Evolutionary conservation across 108 stramenopile genomes (phyloP), one percentile per base, ranked within the genome.

Genomic region (Mediolabrus comicus): DNA sequence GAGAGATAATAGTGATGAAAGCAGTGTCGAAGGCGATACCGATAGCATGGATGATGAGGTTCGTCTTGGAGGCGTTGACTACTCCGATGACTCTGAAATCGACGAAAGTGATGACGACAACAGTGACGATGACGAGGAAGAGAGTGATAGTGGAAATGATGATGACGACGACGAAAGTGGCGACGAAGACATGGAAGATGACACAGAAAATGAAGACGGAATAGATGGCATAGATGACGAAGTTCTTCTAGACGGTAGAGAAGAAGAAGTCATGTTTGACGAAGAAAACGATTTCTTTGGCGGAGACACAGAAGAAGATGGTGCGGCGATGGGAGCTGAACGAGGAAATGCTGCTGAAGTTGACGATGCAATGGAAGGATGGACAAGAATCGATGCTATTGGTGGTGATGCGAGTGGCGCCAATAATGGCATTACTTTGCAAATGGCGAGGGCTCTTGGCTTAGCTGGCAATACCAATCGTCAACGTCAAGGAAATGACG

Each of bases 321-420:
- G 65, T 26, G 65, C 2, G 26, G 62, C 32, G 46, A 74, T 68
- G 31, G 72, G 32, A 16, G 22, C 74, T 13, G 62, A 65, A 60
- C 53, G 59, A 9, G 31, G 7, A 27, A 39, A 51, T 41, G 72
- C 11, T 14, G 72, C 22, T 39, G 70, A 76, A 36, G 16, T 29
- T 11, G 64, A 57, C 8, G 78, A 80, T 31, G 83, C 12, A 14
- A 77, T 65, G 74, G 92, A 85, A 62, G 92, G 87, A 12, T 95
- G 94, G 94, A 92, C 88, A 38, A 75, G 81, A 10, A 66, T 92
- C 28, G 90, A 95, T 46, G 65, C 75, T 14, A 63, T 54, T 27
- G 65, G 36, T 17, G 61, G 52, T 19, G 54, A 53, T 28, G 85
- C 86, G 13, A 60, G 32, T 36, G 54, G 61, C 25, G 85, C 83